Evolutionary conservation across 2,329 filamentous ascomycete genomes (phyloP).

Genomic region (Thelonectria olida): DNA sequence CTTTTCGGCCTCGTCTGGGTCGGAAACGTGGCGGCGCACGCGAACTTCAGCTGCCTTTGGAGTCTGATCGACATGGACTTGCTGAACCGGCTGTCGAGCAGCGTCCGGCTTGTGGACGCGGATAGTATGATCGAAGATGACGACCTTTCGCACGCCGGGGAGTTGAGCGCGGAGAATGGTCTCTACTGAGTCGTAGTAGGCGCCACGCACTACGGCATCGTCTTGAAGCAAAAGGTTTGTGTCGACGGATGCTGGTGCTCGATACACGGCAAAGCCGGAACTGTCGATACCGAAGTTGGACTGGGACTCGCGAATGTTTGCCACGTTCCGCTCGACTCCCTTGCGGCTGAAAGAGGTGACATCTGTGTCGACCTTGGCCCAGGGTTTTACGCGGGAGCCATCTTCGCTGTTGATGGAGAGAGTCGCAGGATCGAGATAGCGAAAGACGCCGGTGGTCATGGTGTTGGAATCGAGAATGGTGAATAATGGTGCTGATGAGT

Average conservation of each 20-base stretch:
- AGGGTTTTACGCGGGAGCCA: conserved; percentile 8
- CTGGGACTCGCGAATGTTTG: conserved; percentile 34
- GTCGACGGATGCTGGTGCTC: conserved; percentile 56
- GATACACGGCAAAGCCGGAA: conserved; percentile 39
- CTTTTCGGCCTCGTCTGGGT: conserved; percentile 49
- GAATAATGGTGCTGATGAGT: not conserved
- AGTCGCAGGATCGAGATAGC: conserved; percentile 20
- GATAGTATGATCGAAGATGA: conserved; percentile 79
- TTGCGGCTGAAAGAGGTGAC: conserved; percentile 31
- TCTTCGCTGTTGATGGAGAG: conserved; percentile 4
- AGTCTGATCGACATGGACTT: conserved; percentile 78
- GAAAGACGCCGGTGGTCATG: conserved; percentile 24
- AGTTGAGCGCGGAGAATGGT: conserved; percentile 63
- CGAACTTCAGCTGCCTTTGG: conserved; percentile 67
- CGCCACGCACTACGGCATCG: conserved; percentile 60
- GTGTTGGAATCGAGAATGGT: not conserved
- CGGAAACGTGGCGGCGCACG: conserved; percentile 67
- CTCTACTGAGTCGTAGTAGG: conserved; percentile 72
- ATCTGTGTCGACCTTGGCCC: conserved; percentile 38
- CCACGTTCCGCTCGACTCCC: conserved; percentile 30
- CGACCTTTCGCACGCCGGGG: conserved; percentile 65
- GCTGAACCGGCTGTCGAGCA: conserved; percentile 71
- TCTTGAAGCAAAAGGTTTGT: conserved; percentile 56
- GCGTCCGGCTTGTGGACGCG: conserved; percentile 62
- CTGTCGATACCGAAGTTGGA: conserved; percentile 33